Evolutionary conservation across 129 eudicot genomes (phyloP).

Genomic region (Dittrichia graveolens): DNA sequence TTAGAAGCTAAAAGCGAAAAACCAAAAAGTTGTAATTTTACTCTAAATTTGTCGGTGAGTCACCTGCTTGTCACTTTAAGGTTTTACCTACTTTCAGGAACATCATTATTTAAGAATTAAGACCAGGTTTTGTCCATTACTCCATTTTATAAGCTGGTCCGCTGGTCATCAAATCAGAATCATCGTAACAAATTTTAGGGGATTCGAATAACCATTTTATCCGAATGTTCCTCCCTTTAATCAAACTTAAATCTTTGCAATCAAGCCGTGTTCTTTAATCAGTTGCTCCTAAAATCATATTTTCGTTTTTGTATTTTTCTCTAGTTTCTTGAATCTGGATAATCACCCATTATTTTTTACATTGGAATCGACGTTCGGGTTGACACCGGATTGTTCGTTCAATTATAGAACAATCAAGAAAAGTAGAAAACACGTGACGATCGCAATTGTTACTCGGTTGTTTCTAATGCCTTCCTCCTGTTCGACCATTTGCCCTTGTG

Average conservation of each 20-base stretch:
- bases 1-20: no score
- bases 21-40: no score
- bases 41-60: no score
- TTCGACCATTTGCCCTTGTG: conserved; percentile 25
- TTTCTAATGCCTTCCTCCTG: conserved; percentile 26
- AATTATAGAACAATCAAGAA: neutral
- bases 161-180: neutral
- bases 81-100: neutral
- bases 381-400: conserved; percentile 12
- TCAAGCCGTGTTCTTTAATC: neutral
- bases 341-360: conserved; percentile 5
- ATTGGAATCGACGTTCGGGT: neutral
- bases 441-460: neutral
- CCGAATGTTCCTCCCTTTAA: conserved; percentile 12
- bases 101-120: neutral
- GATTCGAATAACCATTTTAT: neutral
- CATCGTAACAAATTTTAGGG: conserved; percentile 5
- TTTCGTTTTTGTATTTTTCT: conserved; percentile 6
- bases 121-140: neutral
- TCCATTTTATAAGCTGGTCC: neutral
- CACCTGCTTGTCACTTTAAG: no score
- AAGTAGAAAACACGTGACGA: neutral
- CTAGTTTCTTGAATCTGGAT: neutral
- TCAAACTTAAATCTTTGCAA: conserved; percentile 23
- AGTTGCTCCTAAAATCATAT: conserved; percentile 8